Base-by-base conservation (phyloP, 805 yeast species). In the Starmerella floricola region DNA sequence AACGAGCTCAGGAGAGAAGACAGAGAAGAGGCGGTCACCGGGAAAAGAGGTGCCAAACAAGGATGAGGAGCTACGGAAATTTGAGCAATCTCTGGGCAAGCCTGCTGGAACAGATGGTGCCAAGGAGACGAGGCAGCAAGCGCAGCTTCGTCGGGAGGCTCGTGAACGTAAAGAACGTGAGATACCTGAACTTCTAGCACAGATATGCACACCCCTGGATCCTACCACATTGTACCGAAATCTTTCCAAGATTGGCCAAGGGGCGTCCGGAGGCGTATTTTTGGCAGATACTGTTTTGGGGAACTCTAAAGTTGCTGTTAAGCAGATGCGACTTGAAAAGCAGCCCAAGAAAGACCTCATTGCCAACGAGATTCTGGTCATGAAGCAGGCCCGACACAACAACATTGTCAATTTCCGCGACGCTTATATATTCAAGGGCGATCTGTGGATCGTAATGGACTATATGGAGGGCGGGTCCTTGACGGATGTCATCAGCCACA, bases 401-500 rank as follows among this genome's bases (percentile, higher is more conserved):
- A 91, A 91, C 58, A 91, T 91, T 62, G 98, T 91, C 45, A 91
- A 91, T 61, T 91, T 84, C 59, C 76, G 88, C 47, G 94, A 88
- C 56, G 77, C 95, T 0, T 91, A 78, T 59, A 64, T 82, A 43
- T 83, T 82, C 34, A 40, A 46, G 21, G 62, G 64, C 26, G 67
- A 65, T 40, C 67, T 91, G 42, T 91, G 98, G 98, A 97, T 91
- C 8, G 77, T 91, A 17, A 91, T 91, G 98, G 98, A 91, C 62
- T 91, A 84, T 59, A 91, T 91, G 98, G 96, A 91, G 61, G 98
- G 98, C 48, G 98, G 98, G 2, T 79, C 94, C 0, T 68, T 91
- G 52, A 88, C 98, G 0, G 98, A 91, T 63, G 88, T 91, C 27
- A 94, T 91, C 15, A 84, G 94, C 0, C 87, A 87, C 59, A 79